These are phyloP conservation scores for Mucor plumbeus DNA, from an alignment of 371 early-diverging fungal genomes.

Conservation along the genomic window DNA sequence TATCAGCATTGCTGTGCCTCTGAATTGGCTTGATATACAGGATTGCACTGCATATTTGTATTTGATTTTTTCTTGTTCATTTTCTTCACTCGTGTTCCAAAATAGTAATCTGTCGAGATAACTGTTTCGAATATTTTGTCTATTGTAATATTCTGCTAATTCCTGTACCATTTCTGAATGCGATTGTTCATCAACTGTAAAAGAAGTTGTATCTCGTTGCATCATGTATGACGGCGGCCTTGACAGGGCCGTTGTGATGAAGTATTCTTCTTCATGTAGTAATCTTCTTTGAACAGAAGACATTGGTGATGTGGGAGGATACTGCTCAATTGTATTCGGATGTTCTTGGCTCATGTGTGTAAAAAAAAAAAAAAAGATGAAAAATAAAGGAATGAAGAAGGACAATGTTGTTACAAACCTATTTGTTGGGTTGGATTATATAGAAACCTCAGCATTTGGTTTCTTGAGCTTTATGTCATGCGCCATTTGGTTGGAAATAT, in stretches of 20 bases:
- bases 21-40: slow-evolving; percentile 14
- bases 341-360: neutral
- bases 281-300: neutral
- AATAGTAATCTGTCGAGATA: neutral
- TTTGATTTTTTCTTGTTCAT: neutral
- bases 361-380: neutral
- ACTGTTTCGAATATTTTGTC: neutral
- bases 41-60: neutral
- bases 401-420: neutral
- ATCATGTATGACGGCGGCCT: slow-evolving; percentile 16
- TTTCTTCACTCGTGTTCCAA: neutral
- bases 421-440: neutral
- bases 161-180: slow-evolving; percentile 11
- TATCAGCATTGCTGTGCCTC: slow-evolving; percentile 22
- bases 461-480: too few species aligned
- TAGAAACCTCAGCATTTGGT: neutral
- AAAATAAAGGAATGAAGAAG: neutral
- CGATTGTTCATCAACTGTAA: neutral
- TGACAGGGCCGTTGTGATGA: neutral
- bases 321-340: neutral
- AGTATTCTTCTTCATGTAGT: neutral
- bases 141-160: slow-evolving; percentile 15
- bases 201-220: slow-evolving; percentile 1
- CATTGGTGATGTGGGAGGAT: neutral
- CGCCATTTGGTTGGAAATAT: too few species aligned